A percentile compares a stretch with the other conserved stretches of the same genome.
Evolutionary conservation across 148 eudicot species (phyloP).

Genomic region (Simmondsia chinensis): DNA sequence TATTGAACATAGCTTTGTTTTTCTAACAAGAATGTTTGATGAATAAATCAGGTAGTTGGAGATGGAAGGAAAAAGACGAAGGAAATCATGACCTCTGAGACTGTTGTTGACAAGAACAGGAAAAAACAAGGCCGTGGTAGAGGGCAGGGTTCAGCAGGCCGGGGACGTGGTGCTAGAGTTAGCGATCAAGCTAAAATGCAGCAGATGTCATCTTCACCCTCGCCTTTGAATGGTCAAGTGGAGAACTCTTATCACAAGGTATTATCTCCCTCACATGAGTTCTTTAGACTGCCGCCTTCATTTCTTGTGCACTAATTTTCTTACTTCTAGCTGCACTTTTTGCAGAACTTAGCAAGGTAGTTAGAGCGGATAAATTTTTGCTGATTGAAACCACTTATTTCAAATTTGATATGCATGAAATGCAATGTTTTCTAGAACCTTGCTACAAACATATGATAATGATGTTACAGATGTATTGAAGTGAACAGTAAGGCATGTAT

Average conservation of each 20-base stretch:
- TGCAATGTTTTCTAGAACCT: no score
- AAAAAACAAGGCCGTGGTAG: constrained; percentile 84
- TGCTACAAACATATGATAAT: no score
- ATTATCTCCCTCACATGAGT: constrained; percentile 3
- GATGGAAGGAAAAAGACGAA: constrained; percentile 37
- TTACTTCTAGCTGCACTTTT: no score
- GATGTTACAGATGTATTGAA: no score
- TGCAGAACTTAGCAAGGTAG: no score
- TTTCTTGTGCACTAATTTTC: neutral
- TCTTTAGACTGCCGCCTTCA: neutral
- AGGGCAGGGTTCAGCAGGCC: constrained; percentile 50
- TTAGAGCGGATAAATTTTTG: no score
- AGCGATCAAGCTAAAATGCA: constrained; percentile 50
- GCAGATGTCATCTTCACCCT: constrained; percentile 26
- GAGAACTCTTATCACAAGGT: constrained; percentile 56
- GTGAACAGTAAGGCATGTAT: no score
- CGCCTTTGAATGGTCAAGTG: constrained; percentile 53
- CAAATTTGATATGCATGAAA: no score
- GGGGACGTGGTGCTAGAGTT: constrained; percentile 66
- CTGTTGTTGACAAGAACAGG: constrained; percentile 35
- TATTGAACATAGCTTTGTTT: no score
- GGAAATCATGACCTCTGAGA: constrained; percentile 35
- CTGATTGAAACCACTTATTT: no score
- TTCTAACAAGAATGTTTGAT: neutral
- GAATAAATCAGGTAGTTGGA: constrained; percentile 37